Evolutionary conservation across 2,329 filamentous ascomycete genomes (phyloP).

Genomic region (Ophidiomyces ophidiicola): DNA sequence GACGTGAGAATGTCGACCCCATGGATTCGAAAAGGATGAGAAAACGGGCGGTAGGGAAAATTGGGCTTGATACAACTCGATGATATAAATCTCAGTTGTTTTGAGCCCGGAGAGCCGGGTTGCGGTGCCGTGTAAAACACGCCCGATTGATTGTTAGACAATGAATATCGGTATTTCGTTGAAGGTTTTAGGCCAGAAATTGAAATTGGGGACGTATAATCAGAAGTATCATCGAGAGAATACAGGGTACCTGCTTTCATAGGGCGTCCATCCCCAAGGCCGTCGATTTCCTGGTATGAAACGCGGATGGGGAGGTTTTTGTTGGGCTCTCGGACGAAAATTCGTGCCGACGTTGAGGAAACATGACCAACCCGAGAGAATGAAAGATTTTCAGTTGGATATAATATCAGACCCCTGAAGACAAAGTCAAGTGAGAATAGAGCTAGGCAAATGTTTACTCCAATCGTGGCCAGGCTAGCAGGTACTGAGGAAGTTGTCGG

Average conservation of each 20-base stretch:
- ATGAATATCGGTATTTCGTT: constrained; percentile 66
- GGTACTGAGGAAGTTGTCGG: constrained; percentile 59
- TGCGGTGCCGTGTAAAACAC: constrained; percentile 67
- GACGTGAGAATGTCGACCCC: constrained; percentile 66
- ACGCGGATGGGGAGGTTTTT: constrained; percentile 64
- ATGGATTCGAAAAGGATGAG: constrained; percentile 69
- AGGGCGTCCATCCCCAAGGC: constrained; percentile 40
- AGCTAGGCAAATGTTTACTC: constrained; percentile 59
- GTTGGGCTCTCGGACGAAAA: constrained; percentile 77
- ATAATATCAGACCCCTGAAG: constrained; percentile 56
- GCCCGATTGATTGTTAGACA: constrained; percentile 78
- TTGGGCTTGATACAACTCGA: constrained; percentile 87
- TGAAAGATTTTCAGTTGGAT: constrained; percentile 62
- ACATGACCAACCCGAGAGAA: constrained; percentile 84
- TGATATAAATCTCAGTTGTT: constrained; percentile 77
- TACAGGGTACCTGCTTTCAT: constrained; percentile 51
- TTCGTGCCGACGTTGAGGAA: constrained; percentile 62
- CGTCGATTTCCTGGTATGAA: constrained; percentile 41
- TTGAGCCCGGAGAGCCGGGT: constrained; percentile 50
- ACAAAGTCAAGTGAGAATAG: constrained; percentile 64
- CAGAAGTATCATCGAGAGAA: constrained; percentile 60
- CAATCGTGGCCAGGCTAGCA: constrained; percentile 54
- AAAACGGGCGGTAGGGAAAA: constrained; percentile 76
- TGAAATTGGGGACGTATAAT: constrained; percentile 63
- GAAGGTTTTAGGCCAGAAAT: constrained; percentile 57